A percentile compares a stretch with the other conserved stretches of the same genome.
Evolutionary conservation across 2,329 filamentous ascomycete genomes (phyloP).

Genomic region (Sarocladium brachiariae): DNA sequence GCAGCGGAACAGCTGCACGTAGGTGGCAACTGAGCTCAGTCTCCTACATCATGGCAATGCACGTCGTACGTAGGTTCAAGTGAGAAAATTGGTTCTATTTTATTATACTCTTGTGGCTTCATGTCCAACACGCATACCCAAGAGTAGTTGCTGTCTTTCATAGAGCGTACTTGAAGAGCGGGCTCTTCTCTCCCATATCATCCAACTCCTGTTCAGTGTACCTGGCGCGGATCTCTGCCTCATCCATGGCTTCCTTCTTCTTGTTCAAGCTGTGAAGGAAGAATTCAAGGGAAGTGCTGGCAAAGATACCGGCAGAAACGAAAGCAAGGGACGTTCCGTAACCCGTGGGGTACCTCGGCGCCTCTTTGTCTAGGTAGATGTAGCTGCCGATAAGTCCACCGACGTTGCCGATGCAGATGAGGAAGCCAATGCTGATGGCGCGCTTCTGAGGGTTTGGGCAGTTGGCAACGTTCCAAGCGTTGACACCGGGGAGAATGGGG

Average conservation of each 20-base stretch:
- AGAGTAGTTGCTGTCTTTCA: too few relatives aligned
- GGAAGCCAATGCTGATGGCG: conserved; percentile 48
- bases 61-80: too few relatives aligned
- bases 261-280: conserved; percentile 15
- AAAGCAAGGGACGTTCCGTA: conserved; percentile 58
- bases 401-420: conserved; percentile 63
- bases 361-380: conserved; percentile 44
- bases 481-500: conserved; percentile 46
- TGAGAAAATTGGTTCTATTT: too few relatives aligned
- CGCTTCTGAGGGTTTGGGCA: conserved; percentile 48
- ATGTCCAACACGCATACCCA: too few relatives aligned
- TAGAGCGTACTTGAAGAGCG: conserved; percentile 23
- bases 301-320: conserved; percentile 12
- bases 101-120: too few relatives aligned
- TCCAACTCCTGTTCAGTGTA: conserved; percentile 23
- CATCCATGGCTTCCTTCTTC: conserved; percentile 17
- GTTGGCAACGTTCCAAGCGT: conserved; percentile 53
- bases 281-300: conserved; percentile 12
- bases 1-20: too few relatives aligned
- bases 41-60: too few relatives aligned
- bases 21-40: too few relatives aligned
- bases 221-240: conserved; percentile 20
- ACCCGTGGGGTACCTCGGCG: conserved; percentile 34
- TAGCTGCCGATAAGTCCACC: conserved; percentile 60
- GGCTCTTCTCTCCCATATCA: conserved; percentile 24